These are phyloP conservation scores for Camellia japonica DNA, from an alignment of 148 eudicot genomes.

Conservation along the genomic window DNA sequence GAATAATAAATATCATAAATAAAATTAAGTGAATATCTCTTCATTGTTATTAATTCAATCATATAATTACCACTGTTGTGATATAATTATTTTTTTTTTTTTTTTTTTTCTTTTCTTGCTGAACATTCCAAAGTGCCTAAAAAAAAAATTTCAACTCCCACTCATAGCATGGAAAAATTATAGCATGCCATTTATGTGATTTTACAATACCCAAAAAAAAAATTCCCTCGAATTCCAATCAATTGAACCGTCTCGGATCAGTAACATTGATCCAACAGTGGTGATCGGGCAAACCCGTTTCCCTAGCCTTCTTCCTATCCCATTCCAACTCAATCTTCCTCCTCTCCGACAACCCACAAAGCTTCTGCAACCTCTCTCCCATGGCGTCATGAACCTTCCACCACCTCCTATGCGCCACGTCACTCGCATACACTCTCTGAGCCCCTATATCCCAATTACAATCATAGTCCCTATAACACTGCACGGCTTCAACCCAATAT, in stretches of 20 bases:
- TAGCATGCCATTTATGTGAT: too few species aligned
- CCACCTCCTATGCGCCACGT: constrained; percentile 75
- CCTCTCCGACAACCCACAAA: constrained; percentile 53
- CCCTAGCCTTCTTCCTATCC: constrained; percentile 55
- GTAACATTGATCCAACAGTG: constrained; percentile 82
- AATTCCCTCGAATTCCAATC: background rate
- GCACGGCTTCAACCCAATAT: constrained; percentile 86
- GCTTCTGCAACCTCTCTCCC: constrained; percentile 52
- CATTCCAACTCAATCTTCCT: constrained; percentile 65
- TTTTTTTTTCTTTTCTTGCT: too few species aligned
- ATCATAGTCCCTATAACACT: constrained; percentile 87
- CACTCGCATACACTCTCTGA: constrained; percentile 79
- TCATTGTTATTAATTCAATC: too few species aligned
- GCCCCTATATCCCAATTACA: constrained; percentile 70
- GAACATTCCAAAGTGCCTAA: background rate
- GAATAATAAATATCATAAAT: too few species aligned
- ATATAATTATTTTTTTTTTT: too few species aligned
- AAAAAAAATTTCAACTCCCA: background rate
- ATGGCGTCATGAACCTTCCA: constrained; percentile 81
- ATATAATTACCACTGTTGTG: too few species aligned
- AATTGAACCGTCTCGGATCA: constrained; percentile 46
- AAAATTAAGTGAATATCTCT: too few species aligned
- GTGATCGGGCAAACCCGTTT: constrained; percentile 40
- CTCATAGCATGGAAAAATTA: too few species aligned
- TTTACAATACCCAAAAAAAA: background rate